Evolutionary conservation across 805 yeast genomes (phyloP).

Genomic region (Pichia pseudocactophila): DNA sequence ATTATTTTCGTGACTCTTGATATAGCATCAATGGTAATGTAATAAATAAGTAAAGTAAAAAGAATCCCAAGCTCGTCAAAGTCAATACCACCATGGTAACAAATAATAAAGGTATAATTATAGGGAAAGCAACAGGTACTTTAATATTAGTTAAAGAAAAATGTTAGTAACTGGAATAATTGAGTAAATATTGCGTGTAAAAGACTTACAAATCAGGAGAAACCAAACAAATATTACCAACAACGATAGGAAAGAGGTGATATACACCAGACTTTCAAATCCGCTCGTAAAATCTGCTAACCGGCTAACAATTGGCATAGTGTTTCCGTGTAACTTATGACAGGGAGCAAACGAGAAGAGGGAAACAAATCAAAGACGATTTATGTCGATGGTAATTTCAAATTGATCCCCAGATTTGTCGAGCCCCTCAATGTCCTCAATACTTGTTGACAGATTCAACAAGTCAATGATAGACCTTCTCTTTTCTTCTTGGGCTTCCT

Average conservation of each 20-base stretch:
- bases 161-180: not conserved
- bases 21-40: constrained; percentile 1
- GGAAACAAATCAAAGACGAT: constrained; percentile 11
- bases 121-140: constrained; percentile 6
- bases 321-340: not conserved
- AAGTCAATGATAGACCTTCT: constrained; percentile 15
- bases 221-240: constrained; percentile 2
- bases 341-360: not conserved
- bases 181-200: not conserved
- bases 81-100: not conserved
- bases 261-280: constrained; percentile 1
- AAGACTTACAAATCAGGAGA: not conserved
- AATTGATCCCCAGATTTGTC: constrained; percentile 26
- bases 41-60: not conserved
- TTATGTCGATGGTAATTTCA: constrained; percentile 38
- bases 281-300: not conserved
- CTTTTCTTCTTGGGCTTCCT: constrained; percentile 12
- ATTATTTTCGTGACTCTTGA: not conserved
- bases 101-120: constrained; percentile 2
- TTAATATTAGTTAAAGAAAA: not conserved
- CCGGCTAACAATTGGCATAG: constrained; percentile 1
- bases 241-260: not conserved
- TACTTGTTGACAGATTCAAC: constrained; percentile 20
- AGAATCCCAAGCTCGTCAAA: not conserved
- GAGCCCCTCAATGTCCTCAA: constrained; percentile 16